phyloP scores from a whole-genome alignment of 1,284 basidiomycete genomes.

The Cerioporus squamosus region DNA sequence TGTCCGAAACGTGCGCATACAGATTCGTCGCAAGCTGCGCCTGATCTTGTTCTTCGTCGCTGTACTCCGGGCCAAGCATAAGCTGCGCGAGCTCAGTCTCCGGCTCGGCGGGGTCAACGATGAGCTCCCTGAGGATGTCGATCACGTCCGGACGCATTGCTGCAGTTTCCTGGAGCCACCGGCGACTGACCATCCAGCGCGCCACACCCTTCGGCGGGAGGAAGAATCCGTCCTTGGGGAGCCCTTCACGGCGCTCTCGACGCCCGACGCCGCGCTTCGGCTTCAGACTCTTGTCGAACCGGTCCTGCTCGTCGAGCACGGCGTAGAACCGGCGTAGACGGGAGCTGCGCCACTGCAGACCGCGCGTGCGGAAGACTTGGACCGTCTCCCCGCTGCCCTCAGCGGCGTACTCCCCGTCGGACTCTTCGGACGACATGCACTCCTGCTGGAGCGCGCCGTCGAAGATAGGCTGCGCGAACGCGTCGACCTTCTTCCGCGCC shows the following conservation, averaged over 20 bases:
- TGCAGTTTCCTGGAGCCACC: conserved; percentile 54
- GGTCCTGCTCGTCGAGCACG: conserved; percentile 61
- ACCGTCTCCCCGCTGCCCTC: conserved; percentile 41
- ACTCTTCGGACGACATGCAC: conserved; percentile 82
- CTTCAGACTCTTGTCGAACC: conserved; percentile 44
- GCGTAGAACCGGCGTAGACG: conserved; percentile 62
- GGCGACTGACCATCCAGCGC: conserved; percentile 76
- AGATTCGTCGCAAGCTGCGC: conserved; percentile 3
- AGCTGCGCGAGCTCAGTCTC: conserved; percentile 49
- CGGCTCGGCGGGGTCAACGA: conserved; percentile 50
- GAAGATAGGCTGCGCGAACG: conserved; percentile 63
- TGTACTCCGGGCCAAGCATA: conserved; percentile 56
- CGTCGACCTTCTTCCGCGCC: conserved; percentile 52
- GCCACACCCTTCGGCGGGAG: conserved; percentile 66
- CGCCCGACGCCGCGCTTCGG: conserved; percentile 61
- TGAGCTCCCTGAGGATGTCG: conserved; percentile 43
- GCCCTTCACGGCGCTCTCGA: conserved; percentile 57
- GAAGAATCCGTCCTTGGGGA: conserved; percentile 56
- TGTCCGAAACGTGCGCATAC: conserved; percentile 29
- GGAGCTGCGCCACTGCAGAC: conserved; percentile 64
- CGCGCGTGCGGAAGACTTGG: conserved; percentile 52
- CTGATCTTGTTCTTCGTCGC: conserved; percentile 43
- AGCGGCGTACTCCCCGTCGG: conserved; percentile 52
- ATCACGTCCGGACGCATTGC: conserved; percentile 49
- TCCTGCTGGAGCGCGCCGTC: conserved; percentile 70